A percentile compares a stretch with the other conserved stretches of the same genome.
Conservation (phyloP, 106 monocot species). For the Dactylorhiza incarnata region DNA sequence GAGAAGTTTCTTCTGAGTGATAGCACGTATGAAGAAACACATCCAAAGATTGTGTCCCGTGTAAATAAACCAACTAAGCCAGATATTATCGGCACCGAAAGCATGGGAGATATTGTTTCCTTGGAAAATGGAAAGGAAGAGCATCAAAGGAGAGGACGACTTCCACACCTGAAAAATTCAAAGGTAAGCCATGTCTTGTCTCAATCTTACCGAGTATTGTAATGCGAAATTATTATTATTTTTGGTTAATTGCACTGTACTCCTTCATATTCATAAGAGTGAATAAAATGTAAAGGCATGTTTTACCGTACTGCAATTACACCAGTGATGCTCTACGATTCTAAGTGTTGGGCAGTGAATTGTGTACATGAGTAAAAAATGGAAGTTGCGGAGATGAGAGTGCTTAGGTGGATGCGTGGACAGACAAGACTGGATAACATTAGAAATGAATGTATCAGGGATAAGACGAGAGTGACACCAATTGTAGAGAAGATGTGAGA, state of each 20-base stretch:
- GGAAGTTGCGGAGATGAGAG: no score
- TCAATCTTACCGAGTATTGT: not conserved
- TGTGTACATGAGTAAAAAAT: no score
- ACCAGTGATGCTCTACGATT: no score
- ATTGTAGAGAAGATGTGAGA: no score
- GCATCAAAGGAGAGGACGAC: constrained; percentile 7
- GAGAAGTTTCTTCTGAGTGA: constrained; percentile 52
- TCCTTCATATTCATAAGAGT: not conserved
- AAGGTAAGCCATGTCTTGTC: constrained; percentile 17
- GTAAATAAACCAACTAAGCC: constrained; percentile 41
- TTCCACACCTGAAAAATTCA: constrained; percentile 19
- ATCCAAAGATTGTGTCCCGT: constrained; percentile 52
- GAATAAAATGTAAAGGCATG: not conserved
- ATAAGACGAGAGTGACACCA: no score
- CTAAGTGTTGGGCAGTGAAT: no score
- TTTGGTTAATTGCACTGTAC: not conserved
- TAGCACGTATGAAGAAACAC: constrained; percentile 46
- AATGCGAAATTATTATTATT: not conserved
- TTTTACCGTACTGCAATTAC: no score
- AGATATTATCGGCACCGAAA: constrained; percentile 17
- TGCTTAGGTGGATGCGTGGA: no score
- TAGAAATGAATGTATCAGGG: no score
- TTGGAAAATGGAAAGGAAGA: constrained; percentile 30
- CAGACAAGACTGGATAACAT: no score
- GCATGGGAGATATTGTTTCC: constrained; percentile 14